Evolutionary conservation across 83 land plant species (phyloP), one percentile per base, ranked within the genome.

Genomic region (Picea engelmannii): DNA sequence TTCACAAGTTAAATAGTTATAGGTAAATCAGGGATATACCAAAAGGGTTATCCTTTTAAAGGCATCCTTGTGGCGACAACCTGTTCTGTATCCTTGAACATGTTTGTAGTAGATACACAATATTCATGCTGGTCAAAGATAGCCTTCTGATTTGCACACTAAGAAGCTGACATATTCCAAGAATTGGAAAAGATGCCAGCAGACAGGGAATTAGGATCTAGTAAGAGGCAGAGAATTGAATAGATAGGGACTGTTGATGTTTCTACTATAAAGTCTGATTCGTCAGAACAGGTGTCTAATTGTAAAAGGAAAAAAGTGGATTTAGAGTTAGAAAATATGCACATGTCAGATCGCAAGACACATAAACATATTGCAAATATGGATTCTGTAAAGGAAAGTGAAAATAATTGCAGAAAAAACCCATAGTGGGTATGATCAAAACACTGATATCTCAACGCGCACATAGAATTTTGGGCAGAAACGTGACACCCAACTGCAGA

Each of bases 181-280:
- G 75, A 70, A 38, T 20, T 2, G 52, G 24, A 70, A 70, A 69
- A 15, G 20, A 70, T 70, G 75, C 40, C 75, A 70, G n/a, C 16
- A 21, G 75, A 70, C 11, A 70, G 75, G 42, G 75, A 70, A 47
- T 70, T 70, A 20, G 11, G 75, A 70, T 70, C 75, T 6, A 70
- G 52, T 42, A 70, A 70, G 52, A 70, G 75, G 75, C 52, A 70
- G 52, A 70, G 75, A 40, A 8, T 70, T 70, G 75, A 47, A 40
- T 1, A 42, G 42, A 70, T 47, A 42, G 23, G 47, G 4, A 40
- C 49, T 38, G 2, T 9, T 49, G 75, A 70, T 70, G 52, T 42
- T 40, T 70, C 52, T 70, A 47, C 16, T 70, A 52, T 40, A 6
- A 10, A 70, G 23, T 42, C 49, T 6, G 52, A 70, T 38, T 70